These are phyloP conservation scores for Phytomonas serpens DNA, from an alignment of 208 protist species.

Conservation along the genomic window DNA sequence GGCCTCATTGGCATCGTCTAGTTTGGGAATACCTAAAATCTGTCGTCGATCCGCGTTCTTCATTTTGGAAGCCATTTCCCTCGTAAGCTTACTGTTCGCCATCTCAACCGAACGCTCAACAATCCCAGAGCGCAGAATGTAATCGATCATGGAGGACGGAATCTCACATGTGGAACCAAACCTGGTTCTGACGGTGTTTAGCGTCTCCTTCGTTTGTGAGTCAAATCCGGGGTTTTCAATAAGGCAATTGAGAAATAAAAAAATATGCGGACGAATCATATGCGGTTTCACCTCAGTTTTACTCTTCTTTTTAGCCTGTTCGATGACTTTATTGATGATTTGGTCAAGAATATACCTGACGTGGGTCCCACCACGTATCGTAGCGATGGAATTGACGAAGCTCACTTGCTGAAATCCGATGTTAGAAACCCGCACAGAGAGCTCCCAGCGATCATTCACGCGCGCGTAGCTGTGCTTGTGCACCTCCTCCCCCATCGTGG, in stretches of 20 bases:
- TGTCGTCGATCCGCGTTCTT: constrained; percentile 60
- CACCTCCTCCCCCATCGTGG: constrained; percentile 81
- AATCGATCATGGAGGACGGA: constrained; percentile 93
- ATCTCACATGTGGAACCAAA: constrained; percentile 97
- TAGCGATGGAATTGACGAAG: constrained; percentile 99
- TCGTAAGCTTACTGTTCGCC: constrained; percentile 95
- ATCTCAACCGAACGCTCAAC: constrained; percentile 92
- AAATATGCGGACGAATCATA: constrained; percentile 98
- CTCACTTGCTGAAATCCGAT: constrained; percentile 97
- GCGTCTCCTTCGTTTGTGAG: constrained; percentile 99
- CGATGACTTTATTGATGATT: constrained; percentile 87
- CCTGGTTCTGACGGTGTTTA: constrained; percentile 91
- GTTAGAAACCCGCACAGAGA: constrained; percentile 92
- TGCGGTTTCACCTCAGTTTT: constrained; percentile 95
- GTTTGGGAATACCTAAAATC: constrained; percentile 97
- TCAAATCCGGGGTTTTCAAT: constrained; percentile 99
- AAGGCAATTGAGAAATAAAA: constrained; percentile 98
- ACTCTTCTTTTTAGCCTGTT: constrained; percentile 94
- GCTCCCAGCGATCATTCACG: constrained; percentile 96
- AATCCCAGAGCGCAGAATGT: constrained; percentile 93
- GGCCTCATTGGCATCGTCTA: constrained; percentile 99
- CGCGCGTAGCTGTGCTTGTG: constrained; percentile 63
- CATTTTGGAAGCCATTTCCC: constrained; percentile 81
- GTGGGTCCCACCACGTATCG: constrained; percentile 98
- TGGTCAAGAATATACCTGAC: constrained; percentile 97